phyloP scores from a whole-genome alignment of 495 filamentous ascomycete genomes.

The Penicillium malachiteum region DNA sequence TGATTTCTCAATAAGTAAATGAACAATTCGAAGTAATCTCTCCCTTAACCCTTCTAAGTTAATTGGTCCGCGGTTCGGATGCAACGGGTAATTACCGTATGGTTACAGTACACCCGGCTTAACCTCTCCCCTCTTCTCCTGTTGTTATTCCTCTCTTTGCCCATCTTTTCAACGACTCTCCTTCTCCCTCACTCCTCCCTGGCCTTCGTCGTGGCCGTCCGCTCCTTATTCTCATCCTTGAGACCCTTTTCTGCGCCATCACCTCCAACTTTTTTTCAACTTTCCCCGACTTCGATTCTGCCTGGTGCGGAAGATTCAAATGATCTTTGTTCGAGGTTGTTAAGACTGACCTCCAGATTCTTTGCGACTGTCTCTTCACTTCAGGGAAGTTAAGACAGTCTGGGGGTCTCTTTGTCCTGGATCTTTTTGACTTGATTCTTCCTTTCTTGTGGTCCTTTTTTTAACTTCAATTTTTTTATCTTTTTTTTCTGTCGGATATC shows the following conservation, averaged over 20 bases:
- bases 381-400: slow-evolving; percentile 38
- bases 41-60: neutral
- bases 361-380: slow-evolving; percentile 33
- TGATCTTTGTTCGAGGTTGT: slow-evolving; percentile 32
- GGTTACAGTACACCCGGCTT: neutral
- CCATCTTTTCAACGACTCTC: slow-evolving; percentile 27
- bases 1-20: too few relatives aligned
- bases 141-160: slow-evolving; percentile 30
- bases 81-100: slow-evolving; percentile 8
- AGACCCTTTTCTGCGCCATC: slow-evolving; percentile 8
- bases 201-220: slow-evolving; percentile 50
- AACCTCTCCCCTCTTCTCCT: slow-evolving; percentile 18
- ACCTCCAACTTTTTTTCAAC: neutral
- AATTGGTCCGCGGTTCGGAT: slow-evolving; percentile 3
- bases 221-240: slow-evolving; percentile 33
- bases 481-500: slow-evolving; percentile 10
- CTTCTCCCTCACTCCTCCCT: slow-evolving; percentile 19
- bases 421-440: slow-evolving; percentile 26
- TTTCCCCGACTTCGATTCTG: slow-evolving; percentile 20
- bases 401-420: slow-evolving; percentile 42
- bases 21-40: neutral
- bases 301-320: slow-evolving; percentile 37
- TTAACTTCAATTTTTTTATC: slow-evolving; percentile 7
- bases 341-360: slow-evolving; percentile 45
- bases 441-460: slow-evolving; percentile 9